These are phyloP conservation scores for Poa pratensis DNA, from an alignment of 176 grass and related monocot genomes.

Conservation along the genomic window DNA sequence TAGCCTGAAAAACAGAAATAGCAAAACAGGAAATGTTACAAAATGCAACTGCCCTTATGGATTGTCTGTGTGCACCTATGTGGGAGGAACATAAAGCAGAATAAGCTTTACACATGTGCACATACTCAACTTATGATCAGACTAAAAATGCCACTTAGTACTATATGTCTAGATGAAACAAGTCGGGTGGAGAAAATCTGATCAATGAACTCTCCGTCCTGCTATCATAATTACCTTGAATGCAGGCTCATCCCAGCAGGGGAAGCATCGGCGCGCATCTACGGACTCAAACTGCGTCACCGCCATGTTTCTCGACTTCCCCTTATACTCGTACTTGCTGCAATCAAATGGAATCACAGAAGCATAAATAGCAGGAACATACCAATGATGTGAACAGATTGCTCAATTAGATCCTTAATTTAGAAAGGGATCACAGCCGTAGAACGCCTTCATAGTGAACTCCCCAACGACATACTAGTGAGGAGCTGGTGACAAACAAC, in stretches of 20 bases:
- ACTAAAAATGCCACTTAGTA: conserved; percentile 12
- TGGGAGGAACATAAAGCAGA: conserved; percentile 25
- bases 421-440: background rate
- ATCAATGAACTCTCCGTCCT: conserved; percentile 1
- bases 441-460: background rate
- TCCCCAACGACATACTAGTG: background rate
- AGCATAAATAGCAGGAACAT: background rate
- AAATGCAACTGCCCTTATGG: background rate
- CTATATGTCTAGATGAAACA: background rate
- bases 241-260: conserved; percentile 90
- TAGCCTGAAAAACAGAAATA: conserved; percentile 62
- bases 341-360: conserved; percentile 19
- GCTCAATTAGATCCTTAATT: background rate
- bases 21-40: background rate
- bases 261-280: conserved; percentile 84
- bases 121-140: background rate
- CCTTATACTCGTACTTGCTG: conserved; percentile 69
- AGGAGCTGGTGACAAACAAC: background rate
- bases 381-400: background rate
- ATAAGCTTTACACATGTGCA: background rate
- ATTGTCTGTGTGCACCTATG: background rate
- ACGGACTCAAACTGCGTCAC: conserved; percentile 87
- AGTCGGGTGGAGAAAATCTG: background rate
- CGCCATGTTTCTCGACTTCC: conserved; percentile 65
- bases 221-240: conserved; percentile 62